These are phyloP conservation scores for Mucor plumbeus DNA, from an alignment of 371 early-diverging fungal genomes.

Conservation along the genomic window DNA sequence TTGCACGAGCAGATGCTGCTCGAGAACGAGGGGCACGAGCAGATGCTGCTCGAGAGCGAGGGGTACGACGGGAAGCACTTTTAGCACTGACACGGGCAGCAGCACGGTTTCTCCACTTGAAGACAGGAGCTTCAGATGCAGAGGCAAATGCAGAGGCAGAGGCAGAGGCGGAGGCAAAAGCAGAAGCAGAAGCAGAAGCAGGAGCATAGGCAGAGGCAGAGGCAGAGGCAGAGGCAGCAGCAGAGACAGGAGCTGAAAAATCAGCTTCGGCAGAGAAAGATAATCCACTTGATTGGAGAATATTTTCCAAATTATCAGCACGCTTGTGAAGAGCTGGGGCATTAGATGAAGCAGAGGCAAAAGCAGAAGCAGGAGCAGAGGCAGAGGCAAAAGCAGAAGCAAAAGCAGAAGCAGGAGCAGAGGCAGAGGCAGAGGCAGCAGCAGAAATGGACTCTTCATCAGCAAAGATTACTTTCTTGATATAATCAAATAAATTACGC, in stretches of 20 bases:
- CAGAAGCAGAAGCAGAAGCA: constrained; percentile 1
- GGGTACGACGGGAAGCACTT: background rate
- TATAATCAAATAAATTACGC: constrained; percentile 19
- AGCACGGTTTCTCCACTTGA: background rate
- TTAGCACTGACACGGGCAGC: constrained; percentile 7
- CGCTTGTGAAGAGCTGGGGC: too few relatives aligned
- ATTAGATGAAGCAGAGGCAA: too few relatives aligned
- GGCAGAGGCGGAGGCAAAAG: background rate
- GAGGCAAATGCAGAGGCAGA: background rate
- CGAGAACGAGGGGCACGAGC: background rate
- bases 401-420: background rate
- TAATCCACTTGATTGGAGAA: too few relatives aligned
- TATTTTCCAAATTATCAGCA: too few relatives aligned
- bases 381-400: background rate
- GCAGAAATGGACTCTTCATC: background rate
- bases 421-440: constrained; percentile 2
- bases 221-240: background rate
- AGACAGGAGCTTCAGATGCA: constrained; percentile 1
- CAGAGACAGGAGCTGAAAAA: too few relatives aligned
- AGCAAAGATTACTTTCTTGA: constrained; percentile 9
- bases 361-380: background rate
- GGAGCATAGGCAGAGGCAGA: background rate
- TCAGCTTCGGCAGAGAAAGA: background rate
- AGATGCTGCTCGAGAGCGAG: constrained; percentile 2
- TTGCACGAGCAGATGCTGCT: constrained; percentile 6